Evolutionary conservation across 1,139 yeast genomes (phyloP), one percentile per base, ranked within the genome.

Genomic region (Suhomyces anneliseae): DNA sequence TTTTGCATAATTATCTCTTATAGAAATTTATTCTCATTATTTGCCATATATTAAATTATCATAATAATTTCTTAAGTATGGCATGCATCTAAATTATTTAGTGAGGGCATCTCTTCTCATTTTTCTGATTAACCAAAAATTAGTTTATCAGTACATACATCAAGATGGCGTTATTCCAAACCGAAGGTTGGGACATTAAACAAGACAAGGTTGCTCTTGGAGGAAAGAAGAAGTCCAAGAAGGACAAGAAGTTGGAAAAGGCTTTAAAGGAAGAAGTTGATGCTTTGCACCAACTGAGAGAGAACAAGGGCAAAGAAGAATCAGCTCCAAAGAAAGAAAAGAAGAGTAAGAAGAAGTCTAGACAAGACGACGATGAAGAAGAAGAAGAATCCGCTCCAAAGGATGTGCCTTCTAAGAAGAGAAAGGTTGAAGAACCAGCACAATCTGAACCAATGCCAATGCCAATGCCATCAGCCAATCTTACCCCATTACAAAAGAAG

Each of bases 401-500:
- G 33, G 26, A 37, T 11, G 49, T 43, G 31, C 46, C 53, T 36
- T 24, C 43, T 19, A 54, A 50, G 31, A 48, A 52, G 39, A 43
- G 46, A 38, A 45, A 44, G 39, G 38, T 40, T 5, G 52, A 44
- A 26, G 53, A 49, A n/a, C 40, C 29, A 32, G 44, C 31, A 9
- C 2, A 9, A 11, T 27, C 44, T 14, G 34, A 33, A 27, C 34
- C 27, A 12, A 42, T 39, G 2, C 64, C 72, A 5, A 19, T 19
- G 24, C 50, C 62, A 31, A 58, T 61, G 6, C 48, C 54, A 4
- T 50, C 58, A 34, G 56, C 72, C 1, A 85, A 85, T 48, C 71
- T 93, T 44, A 92, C 98, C 0, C 96, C 97, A 12, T 71, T 95
- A 54, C 99, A 95, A 65, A 90, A 87, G 59, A 95, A 93, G 62